A percentile compares a stretch with the other conserved stretches of the same genome.
These are phyloP conservation scores for Xanthoconium separans DNA, from an alignment of 1,284 basidiomycete species.

Conservation along the genomic window DNA sequence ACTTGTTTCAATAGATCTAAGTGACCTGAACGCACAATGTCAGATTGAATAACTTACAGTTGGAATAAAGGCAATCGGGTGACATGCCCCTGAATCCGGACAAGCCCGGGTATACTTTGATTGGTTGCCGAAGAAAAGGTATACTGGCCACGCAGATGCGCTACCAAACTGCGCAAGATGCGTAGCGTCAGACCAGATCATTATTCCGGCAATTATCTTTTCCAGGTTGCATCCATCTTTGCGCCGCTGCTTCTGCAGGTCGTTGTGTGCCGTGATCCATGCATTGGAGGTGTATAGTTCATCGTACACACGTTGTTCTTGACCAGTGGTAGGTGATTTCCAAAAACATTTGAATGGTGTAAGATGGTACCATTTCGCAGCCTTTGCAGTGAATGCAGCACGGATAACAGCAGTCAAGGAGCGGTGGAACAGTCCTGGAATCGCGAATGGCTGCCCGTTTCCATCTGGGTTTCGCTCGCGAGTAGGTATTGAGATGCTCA, in stretches of 20 bases:
- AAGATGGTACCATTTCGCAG: background rate
- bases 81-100: constrained; percentile 25
- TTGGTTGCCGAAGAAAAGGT: constrained; percentile 26
- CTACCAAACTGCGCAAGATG: background rate
- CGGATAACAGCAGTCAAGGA: background rate
- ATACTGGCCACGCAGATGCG: background rate
- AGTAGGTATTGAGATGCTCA: constrained; percentile 10
- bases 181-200: constrained; percentile 1
- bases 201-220: background rate
- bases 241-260: constrained; percentile 15
- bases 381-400: background rate
- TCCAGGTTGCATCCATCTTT: background rate
- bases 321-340: background rate
- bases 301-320: constrained; percentile 4
- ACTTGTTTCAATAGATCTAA: background rate
- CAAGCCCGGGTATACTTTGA: constrained; percentile 5
- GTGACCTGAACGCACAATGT: background rate
- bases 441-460: background rate
- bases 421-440: background rate
- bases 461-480: background rate
- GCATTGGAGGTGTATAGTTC: constrained; percentile 15
- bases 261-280: constrained; percentile 19
- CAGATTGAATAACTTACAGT: constrained; percentile 19
- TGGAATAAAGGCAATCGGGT: constrained; percentile 38
- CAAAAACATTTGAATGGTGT: background rate